phyloP scores from a whole-genome alignment of 2,329 filamentous ascomycete species.

The Calycina marina region DNA sequence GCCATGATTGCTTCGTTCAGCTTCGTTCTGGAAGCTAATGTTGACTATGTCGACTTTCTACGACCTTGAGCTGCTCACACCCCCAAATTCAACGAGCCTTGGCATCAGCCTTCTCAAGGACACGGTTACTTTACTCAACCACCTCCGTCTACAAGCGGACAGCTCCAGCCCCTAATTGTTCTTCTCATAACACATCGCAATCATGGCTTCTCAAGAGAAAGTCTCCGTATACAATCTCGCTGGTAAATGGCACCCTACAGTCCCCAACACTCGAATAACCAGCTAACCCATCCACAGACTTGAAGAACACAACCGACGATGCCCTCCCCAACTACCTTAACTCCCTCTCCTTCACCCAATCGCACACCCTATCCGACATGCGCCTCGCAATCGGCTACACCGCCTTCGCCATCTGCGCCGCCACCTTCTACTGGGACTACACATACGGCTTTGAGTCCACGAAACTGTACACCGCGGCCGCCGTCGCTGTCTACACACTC shows the following conservation, averaged over 20 bases:
- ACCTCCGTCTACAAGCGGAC: too few relatives aligned
- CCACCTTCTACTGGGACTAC: conserved; percentile 84
- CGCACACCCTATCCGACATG: conserved; percentile 67
- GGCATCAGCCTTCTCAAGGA: conserved; percentile 14
- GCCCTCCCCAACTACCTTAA: conserved; percentile 88
- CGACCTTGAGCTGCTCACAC: too few relatives aligned
- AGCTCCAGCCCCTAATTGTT: conserved; percentile 2
- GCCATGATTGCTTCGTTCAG: too few relatives aligned
- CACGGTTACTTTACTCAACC: conserved; percentile 16
- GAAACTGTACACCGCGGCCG: conserved; percentile 64
- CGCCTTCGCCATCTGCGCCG: conserved; percentile 65
- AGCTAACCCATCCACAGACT: conserved; percentile 40
- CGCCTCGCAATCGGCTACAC: conserved; percentile 72
- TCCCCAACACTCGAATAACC: neutral
- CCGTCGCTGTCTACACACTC: conserved; percentile 65
- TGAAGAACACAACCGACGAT: conserved; percentile 95
- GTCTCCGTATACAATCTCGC: conserved; percentile 21
- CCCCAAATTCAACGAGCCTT: too few relatives aligned
- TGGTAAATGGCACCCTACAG: too few relatives aligned
- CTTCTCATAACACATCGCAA: conserved; percentile 5
- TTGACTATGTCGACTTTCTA: too few relatives aligned
- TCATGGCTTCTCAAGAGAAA: conserved; percentile 19
- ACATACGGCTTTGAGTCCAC: conserved; percentile 79
- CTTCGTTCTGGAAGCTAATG: too few relatives aligned
- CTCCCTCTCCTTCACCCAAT: conserved; percentile 70